Base-by-base conservation (phyloP, 495 filamentous ascomycete genomes). In the Trichoderma erinaceum region DNA sequence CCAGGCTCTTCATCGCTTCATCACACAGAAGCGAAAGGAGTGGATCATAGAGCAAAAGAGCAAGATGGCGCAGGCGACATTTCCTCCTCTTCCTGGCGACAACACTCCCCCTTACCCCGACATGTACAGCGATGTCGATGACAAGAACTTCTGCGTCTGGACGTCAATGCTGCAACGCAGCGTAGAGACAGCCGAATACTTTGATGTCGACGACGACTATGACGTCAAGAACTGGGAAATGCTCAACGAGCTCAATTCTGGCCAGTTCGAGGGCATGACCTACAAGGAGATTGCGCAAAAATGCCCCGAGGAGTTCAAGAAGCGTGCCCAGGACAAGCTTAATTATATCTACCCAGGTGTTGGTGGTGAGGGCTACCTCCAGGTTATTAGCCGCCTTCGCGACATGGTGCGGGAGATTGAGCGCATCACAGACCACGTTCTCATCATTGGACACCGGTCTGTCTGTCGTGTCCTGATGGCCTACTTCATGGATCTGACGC, bases 161-260 rank as follows among this genome's bases (percentile, higher is more conserved):
- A 97, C 94, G 13, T 95, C 91, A 13, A 98, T 97, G 94, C 86
- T 99, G 71, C 88, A 90, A 72, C 88, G 95, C 63, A 90, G 89
- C 65, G 84, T 94, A 63, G 84, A 96, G 72, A 93, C 93, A 1
- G 92, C 90, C 0, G 85, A 93, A 66, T 87, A 88, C 73, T 99
- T 98, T 77, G 80, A 85, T 41, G 90, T 92, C 67, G 95, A 98
- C 69, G 95, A 99, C n/a, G 92, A 97, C 29, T 99, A 92, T 74
- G 95, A 98, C 70, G 87, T 94, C 73, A 99, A 99, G 81, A 88
- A 96, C 71, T 97, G 96, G 92, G 91, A 91, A 71, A 97, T 97
- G 92, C 86, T 99, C 18, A 96, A 99, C 72, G 95, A 99, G 75
- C 88, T 99, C 48, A 91, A 97, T 73, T 90, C 94, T 1, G 95